These are phyloP conservation scores for Rhizophagus clarus DNA, from an alignment of 192 early-diverging fungal genomes.

Conservation along the genomic window DNA sequence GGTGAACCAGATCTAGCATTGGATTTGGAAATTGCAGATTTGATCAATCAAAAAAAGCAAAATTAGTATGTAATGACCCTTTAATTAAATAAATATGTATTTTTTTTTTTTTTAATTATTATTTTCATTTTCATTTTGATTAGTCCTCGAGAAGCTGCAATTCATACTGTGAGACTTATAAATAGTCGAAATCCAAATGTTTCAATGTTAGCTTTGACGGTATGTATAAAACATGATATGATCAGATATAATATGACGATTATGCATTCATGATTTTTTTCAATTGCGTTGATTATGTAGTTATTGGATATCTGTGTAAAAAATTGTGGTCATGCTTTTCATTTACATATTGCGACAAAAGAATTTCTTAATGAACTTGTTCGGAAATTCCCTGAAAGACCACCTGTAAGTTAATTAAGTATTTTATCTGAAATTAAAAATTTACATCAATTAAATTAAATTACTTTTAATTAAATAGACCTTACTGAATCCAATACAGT, in stretches of 20 bases:
- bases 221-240: constrained; percentile 34
- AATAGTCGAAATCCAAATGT: constrained; percentile 62
- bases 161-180: constrained; percentile 64
- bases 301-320: constrained; percentile 97
- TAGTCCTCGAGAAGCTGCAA: constrained; percentile 78
- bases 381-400: constrained; percentile 88
- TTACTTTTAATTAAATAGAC: constrained; percentile 34
- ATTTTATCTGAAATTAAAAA: background rate
- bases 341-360: constrained; percentile 91
- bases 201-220: constrained; percentile 67
- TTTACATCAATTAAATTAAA: background rate
- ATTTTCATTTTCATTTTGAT: background rate
- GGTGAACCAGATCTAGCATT: constrained; percentile 80
- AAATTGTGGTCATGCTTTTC: constrained; percentile 98
- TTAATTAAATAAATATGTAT: background rate
- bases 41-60: constrained; percentile 89
- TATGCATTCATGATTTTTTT: background rate
- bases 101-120: background rate
- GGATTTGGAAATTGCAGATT: constrained; percentile 94
- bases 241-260: background rate
- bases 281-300: constrained; percentile 36
- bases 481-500: constrained; percentile 72
- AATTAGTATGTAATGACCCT: constrained; percentile 59
- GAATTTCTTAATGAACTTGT: constrained; percentile 98
- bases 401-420: constrained; percentile 58